These are phyloP conservation scores for Bassia scoparia DNA, from an alignment of 148 eudicot species.

Conservation along the genomic window DNA sequence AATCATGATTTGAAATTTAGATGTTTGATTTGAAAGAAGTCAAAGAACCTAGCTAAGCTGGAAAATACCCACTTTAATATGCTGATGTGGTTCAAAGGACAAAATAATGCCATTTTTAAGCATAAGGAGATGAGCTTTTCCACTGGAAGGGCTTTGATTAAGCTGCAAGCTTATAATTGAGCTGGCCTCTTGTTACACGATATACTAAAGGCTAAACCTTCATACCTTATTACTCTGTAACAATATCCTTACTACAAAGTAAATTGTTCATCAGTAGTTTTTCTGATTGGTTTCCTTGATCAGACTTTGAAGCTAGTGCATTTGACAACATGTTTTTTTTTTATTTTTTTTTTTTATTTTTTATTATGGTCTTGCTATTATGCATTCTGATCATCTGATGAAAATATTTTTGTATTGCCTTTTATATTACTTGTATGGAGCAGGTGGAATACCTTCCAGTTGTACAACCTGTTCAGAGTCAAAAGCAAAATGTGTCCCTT, in stretches of 20 bases:
- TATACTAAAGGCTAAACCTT: background rate
- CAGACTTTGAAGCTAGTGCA: background rate
- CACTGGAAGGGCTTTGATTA: background rate
- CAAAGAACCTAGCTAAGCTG: background rate
- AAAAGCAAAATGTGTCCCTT: constrained; percentile 52
- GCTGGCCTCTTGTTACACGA: background rate
- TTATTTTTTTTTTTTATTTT: constrained; percentile 1
- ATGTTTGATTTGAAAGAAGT: background rate
- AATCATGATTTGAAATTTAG: background rate
- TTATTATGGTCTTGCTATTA: background rate
- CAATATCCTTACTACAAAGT: background rate
- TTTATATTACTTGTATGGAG: constrained; percentile 5
- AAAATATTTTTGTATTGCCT: background rate
- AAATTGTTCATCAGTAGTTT: background rate
- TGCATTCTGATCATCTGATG: background rate
- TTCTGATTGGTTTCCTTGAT: background rate
- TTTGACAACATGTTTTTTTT: background rate
- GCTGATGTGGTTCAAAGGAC: background rate
- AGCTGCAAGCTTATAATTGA: background rate
- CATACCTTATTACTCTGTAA: background rate
- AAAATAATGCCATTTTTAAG: background rate
- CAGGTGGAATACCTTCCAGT: constrained; percentile 94
- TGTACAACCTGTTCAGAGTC: constrained; percentile 50
- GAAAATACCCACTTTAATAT: background rate
- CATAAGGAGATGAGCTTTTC: background rate